Conservation (phyloP, 768 basidiomycete genomes). For the Cystofilobasidium macerans region DNA sequence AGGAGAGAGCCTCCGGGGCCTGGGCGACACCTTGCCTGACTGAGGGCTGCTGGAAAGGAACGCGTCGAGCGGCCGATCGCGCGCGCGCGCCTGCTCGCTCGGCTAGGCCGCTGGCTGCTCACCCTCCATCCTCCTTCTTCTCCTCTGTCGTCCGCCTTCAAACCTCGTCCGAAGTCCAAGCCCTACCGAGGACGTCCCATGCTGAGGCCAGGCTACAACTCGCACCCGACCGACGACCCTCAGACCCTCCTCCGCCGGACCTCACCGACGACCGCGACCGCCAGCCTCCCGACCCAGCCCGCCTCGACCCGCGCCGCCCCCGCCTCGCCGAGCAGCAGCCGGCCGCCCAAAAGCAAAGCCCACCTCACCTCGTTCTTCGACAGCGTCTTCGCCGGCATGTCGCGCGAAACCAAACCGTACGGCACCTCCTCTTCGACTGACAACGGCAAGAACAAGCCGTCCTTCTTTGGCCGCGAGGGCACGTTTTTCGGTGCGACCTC, state of each 20-base stretch:
- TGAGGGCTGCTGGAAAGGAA: no score
- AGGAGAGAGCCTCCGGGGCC: no score
- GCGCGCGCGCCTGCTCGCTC: no score
- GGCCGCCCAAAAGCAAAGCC: background rate
- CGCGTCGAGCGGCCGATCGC: no score
- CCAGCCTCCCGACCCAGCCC: background rate
- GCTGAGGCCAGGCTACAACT: conserved; percentile 21
- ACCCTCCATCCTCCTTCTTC: background rate
- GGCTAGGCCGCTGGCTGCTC: no score
- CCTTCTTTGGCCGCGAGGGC: conserved; percentile 19
- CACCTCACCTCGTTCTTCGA: no score
- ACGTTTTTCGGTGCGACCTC: conserved; percentile 9
- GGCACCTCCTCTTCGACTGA: background rate
- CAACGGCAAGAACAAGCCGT: background rate
- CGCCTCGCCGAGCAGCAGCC: background rate
- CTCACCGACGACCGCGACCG: background rate
- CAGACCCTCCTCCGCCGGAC: background rate
- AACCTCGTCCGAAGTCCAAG: background rate
- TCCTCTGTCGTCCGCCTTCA: background rate
- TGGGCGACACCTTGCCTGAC: no score
- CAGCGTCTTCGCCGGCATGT: no score
- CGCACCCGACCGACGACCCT: conserved; percentile 14
- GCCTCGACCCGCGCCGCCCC: background rate
- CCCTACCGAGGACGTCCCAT: conserved; percentile 1
- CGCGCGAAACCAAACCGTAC: background rate